A percentile compares a stretch with the other conserved stretches of the same genome.
Evolutionary conservation across 2,329 filamentous ascomycete species (phyloP).

Genomic region (Microcyclospora tardicrescens): DNA sequence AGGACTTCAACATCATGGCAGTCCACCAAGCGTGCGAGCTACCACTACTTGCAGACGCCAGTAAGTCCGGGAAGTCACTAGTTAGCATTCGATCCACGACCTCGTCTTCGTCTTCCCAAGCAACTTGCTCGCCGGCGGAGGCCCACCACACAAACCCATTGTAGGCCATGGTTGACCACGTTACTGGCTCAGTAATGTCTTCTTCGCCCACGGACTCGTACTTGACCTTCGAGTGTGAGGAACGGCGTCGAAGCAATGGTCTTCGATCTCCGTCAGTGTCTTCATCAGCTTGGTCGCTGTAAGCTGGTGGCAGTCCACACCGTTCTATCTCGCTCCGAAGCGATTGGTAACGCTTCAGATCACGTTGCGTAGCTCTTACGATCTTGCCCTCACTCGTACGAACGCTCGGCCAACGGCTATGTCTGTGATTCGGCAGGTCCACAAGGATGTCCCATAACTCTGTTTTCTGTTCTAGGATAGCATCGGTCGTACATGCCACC

Average conservation of each 20-base stretch:
- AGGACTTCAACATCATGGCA: slow-evolving; percentile 63
- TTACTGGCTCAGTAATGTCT: slow-evolving; percentile 40
- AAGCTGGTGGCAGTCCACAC: background rate
- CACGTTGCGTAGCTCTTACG: slow-evolving; percentile 79
- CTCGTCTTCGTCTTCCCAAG: slow-evolving; percentile 41
- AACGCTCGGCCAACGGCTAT: slow-evolving; percentile 59
- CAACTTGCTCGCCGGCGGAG: slow-evolving; percentile 60
- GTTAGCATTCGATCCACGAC: slow-evolving; percentile 36
- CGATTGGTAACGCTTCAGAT: slow-evolving; percentile 65
- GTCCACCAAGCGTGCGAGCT: slow-evolving; percentile 19
- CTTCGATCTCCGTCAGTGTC: background rate
- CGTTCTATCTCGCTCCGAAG: slow-evolving; percentile 49
- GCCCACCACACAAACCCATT: slow-evolving; percentile 85
- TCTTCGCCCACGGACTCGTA: slow-evolving; percentile 9
- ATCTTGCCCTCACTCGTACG: slow-evolving; percentile 48
- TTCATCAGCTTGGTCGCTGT: slow-evolving; percentile 14
- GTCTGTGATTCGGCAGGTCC: slow-evolving; percentile 49
- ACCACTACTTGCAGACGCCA: background rate
- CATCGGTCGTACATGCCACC: slow-evolving; percentile 93
- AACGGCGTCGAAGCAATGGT: slow-evolving; percentile 11
- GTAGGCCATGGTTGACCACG: slow-evolving; percentile 64
- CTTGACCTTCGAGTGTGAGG: background rate
- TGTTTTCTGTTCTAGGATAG: slow-evolving; percentile 75
- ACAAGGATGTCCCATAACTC: slow-evolving; percentile 83
- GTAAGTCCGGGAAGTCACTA: slow-evolving; percentile 27